phyloP scores from a whole-genome alignment of 2,329 filamentous ascomycete species.

The Sporothrix mexicana region DNA sequence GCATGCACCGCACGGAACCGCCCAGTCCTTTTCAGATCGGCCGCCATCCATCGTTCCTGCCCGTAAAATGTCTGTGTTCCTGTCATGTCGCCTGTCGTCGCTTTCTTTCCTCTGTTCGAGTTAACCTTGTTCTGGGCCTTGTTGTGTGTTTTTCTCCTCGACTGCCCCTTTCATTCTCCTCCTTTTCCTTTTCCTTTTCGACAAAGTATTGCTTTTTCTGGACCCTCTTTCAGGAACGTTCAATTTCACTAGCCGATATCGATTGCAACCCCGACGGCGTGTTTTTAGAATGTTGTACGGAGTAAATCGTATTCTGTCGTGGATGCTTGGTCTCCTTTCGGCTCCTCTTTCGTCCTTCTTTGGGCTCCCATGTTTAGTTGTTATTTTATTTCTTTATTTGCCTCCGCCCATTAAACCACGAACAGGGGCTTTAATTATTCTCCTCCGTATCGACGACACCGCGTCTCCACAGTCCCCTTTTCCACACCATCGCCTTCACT shows the following conservation, averaged over 20 bases:
- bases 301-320: not conserved
- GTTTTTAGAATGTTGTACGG: not conserved
- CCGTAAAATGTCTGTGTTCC: slow-evolving; percentile 1
- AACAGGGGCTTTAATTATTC: slow-evolving; percentile 29
- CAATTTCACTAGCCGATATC: slow-evolving; percentile 16
- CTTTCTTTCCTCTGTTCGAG: not conserved
- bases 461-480: slow-evolving; percentile 19
- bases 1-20: not conserved
- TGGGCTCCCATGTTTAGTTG: not conserved
- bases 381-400: not conserved
- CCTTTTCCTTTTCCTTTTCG: not conserved
- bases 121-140: slow-evolving; percentile 17
- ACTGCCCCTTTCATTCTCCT: slow-evolving; percentile 10
- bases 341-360: slow-evolving; percentile 5
- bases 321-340: not conserved
- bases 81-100: not conserved
- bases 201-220: not conserved
- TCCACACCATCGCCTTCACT: not conserved
- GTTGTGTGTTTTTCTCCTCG: not conserved
- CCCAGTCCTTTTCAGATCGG: not conserved
- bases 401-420: slow-evolving; percentile 17
- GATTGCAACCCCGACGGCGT: slow-evolving; percentile 4
- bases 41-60: not conserved
- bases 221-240: slow-evolving; percentile 12
- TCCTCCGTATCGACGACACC: slow-evolving; percentile 5